phyloP scores from a whole-genome alignment of 139 green algal genomes.

The Raphidocelis subcapitata region DNA sequence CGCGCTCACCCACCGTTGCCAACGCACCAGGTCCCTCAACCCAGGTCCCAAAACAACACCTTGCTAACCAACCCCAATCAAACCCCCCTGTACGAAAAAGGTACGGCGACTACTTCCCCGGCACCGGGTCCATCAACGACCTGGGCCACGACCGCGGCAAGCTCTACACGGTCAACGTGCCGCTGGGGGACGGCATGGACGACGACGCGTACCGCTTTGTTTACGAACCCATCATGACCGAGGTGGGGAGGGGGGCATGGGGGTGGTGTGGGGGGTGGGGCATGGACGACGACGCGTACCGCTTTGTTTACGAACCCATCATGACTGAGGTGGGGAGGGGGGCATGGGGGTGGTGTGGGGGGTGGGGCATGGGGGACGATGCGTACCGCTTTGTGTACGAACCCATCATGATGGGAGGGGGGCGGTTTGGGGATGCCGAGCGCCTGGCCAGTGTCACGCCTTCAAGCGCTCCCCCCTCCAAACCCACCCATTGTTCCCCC shows the following conservation, averaged over 20 bases:
- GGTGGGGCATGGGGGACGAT: slow-evolving; percentile 96
- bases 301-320: slow-evolving; percentile 91
- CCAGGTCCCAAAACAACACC: too few relatives aligned
- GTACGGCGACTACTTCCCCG: slow-evolving; percentile 99
- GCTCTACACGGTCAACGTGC: slow-evolving; percentile 94
- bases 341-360: too few relatives aligned
- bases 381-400: slow-evolving; percentile 93
- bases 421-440: too few relatives aligned
- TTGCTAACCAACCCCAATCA: too few relatives aligned
- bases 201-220: slow-evolving; percentile 91
- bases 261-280: too few relatives aligned
- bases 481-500: too few relatives aligned
- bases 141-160: slow-evolving; percentile 78
- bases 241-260: slow-evolving; percentile 62
- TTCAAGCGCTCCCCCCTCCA: too few relatives aligned
- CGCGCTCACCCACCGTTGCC: too few relatives aligned
- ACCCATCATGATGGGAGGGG: slow-evolving; percentile 84
- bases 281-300: slow-evolving; percentile 96
- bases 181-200: slow-evolving; percentile 95
- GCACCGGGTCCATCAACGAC: slow-evolving; percentile 84
- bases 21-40: too few relatives aligned
- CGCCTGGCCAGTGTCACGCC: too few relatives aligned
- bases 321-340: slow-evolving; percentile 76
- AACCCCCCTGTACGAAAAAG: too few relatives aligned
- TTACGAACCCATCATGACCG: slow-evolving; percentile 92